Base-by-base conservation (phyloP, 192 early-diverging fungal species). In the Coemansia sp. region DNA sequence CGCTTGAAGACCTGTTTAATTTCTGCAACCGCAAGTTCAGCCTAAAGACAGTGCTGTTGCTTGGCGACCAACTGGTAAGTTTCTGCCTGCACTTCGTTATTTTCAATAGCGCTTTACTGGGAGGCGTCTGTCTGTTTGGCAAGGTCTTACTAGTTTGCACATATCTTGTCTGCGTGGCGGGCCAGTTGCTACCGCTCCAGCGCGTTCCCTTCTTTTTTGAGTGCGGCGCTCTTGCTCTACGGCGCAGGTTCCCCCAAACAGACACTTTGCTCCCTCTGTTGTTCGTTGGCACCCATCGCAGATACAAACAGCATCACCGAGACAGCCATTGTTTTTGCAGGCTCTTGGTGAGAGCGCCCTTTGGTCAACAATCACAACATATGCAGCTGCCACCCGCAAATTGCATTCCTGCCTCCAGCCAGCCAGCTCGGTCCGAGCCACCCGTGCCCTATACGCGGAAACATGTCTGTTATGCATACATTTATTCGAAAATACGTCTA, bases 1-100 rank as follows among this genome's bases (percentile, higher is more conserved):
- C 88, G 51, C 84, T 95, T 48, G 92, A 95, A 68, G 91, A 93
- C 72, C 81, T 92, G 63, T 95, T 95, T 72, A 92, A 93, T 70
- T 90, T 88, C 73, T 93, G 92, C 82, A 86, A 88, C 71, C 86
- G 92, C 61, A 91, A 92, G 71, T 94, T 94, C 68, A 85, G 86
- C 40, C 79, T 95, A 21, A 94, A 95, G 68, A 95, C 93, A 24
- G 89, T 94, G 24, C 72, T 94, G 25, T 68, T 94, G 60, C 77
- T 95, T 18, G 92, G 90, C 21, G 92, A 95, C 76, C 92, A 94
- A 79, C 74, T 94, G 88, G 73, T 79, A 79, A 70, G 76, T 57
- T 14, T 59, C 8, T 18, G 21, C n/a, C 6, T 9, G 25, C 25
- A 26, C 25, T 24, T 3, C n/a, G 15, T 1, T 48, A 9, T 48